Percentiles rank a stretch among this genome's conserved stretches.
These are phyloP conservation scores for Talaromyces sp. DNA, from an alignment of 2,329 filamentous ascomycete species.

Conservation along the genomic window DNA sequence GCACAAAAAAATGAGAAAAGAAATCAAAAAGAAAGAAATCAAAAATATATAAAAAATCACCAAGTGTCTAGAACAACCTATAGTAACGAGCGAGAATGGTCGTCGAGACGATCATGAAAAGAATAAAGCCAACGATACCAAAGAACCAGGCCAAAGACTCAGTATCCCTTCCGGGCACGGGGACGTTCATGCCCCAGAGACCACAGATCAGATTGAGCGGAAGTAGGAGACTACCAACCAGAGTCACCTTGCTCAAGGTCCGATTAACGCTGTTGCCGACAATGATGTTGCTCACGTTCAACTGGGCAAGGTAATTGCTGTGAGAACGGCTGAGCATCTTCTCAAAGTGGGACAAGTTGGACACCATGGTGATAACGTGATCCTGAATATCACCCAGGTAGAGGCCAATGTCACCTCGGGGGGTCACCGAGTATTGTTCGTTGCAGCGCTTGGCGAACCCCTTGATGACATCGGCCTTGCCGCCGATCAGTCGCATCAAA, in stretches of 20 bases:
- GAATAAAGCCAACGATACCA: slow-evolving; percentile 45
- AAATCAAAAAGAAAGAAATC: neutral
- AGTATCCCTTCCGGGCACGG: slow-evolving; percentile 37
- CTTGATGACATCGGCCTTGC: slow-evolving; percentile 96
- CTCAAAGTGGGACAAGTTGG: slow-evolving; percentile 89
- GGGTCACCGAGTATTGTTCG: slow-evolving; percentile 91
- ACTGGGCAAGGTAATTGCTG: slow-evolving; percentile 91
- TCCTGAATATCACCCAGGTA: slow-evolving; percentile 98
- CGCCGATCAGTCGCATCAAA: slow-evolving; percentile 84
- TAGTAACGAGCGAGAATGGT: slow-evolving; percentile 36
- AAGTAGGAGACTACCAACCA: slow-evolving; percentile 91
- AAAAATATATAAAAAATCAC: neutral
- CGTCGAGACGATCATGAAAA: slow-evolving; percentile 34
- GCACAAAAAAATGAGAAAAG: neutral
- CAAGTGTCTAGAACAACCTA: slow-evolving; percentile 31
- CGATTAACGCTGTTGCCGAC: slow-evolving; percentile 85
- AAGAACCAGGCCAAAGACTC: slow-evolving; percentile 43
- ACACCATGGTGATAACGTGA: slow-evolving; percentile 99
- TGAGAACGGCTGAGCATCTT: slow-evolving; percentile 94
- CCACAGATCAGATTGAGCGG: slow-evolving; percentile 85
- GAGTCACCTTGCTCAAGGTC: slow-evolving; percentile 88
- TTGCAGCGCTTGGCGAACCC: slow-evolving; percentile 99
- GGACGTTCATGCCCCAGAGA: slow-evolving; percentile 50
- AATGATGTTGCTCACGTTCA: slow-evolving; percentile 84
- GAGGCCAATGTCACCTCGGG: slow-evolving; percentile 91